Conservation (phyloP, 441 rosid species). For the Erysimum pusillum region DNA sequence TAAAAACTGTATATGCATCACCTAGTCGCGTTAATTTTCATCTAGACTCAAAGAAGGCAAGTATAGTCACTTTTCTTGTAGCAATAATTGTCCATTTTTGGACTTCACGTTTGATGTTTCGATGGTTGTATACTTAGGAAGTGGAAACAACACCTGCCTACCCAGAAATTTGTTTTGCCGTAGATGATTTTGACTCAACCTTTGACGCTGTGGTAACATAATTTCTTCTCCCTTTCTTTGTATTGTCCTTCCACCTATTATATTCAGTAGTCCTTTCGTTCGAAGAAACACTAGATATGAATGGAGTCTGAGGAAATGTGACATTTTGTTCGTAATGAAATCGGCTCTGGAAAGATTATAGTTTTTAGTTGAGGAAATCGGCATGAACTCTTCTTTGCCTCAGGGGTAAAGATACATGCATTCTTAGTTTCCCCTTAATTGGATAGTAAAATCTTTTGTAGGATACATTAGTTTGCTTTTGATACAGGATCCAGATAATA, state of each 20-base stretch:
- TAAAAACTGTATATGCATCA: conserved; percentile 94
- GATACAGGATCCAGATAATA: neutral
- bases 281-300: conserved; percentile 10
- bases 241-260: conserved; percentile 10
- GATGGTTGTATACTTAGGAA: conserved; percentile 64
- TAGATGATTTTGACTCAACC: conserved; percentile 97
- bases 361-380: conserved; percentile 1
- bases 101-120: conserved; percentile 44
- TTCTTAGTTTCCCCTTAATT: conserved; percentile 6
- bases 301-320: conserved; percentile 1
- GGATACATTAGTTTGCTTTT: neutral
- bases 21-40: conserved; percentile 95
- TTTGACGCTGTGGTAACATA: conserved; percentile 94
- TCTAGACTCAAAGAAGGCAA: conserved; percentile 88
- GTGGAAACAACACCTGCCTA: conserved; percentile 92
- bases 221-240: conserved; percentile 20
- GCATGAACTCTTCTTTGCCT: neutral
- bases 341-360: conserved; percentile 4
- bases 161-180: conserved; percentile 95
- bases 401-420: conserved; percentile 9
- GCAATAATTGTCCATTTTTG: conserved; percentile 1
- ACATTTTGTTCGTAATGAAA: conserved; percentile 14
- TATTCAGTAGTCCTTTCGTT: conserved; percentile 13
- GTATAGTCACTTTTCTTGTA: conserved; percentile 33
- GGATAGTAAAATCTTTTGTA: neutral